Evolutionary conservation across 139 green algal species (phyloP), one percentile per base, ranked within the genome.

Genomic region (Marvania coccoides): DNA sequence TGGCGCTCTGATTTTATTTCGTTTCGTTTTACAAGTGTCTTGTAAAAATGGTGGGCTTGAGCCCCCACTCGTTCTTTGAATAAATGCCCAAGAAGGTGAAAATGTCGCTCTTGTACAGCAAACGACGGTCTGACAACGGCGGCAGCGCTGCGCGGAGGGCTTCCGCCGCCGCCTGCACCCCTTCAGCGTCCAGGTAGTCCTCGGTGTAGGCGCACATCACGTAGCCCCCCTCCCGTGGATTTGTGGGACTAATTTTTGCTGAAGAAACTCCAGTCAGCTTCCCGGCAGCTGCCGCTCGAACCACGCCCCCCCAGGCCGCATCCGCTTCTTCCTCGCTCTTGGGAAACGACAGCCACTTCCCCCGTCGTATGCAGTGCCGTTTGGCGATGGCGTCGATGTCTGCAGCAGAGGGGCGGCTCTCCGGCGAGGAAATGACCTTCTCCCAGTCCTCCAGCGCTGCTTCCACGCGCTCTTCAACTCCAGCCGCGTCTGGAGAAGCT

Each of bases 21-120:
- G n/a, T n/a, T n/a, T n/a, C n/a, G 42, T 51, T 51, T 55, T 10
- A 53, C 29, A 65, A 36, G 23, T n/a, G 6, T 9, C 26, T 28
- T 2, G 33, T 30, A 28, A 53, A 72, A 45, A 72, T 60, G n/a
- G 51, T 72, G 51, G 65, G 65, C 36, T 45, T 30, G 7, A 72
- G 39, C 15, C 30, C 36, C 15, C 30, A 57, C 35, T 53, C 15
- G 31, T 65, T 65, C 15, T 40, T 33, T 13, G 6, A 26, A 39
- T 67, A 78, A 3, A 78, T 69, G 28, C 64, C 64, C 8, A 78
- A 42, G 58, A 69, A n/a, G 1, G 71, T 78, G 45, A 63, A 58
- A 2, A 78, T 61, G 40, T 78, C 71, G 4, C 62, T 33, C 14
- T 78, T 78, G 35, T 70, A 78, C 56, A 78, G 71, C 64, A 78